Evolutionary conservation across 176 grass and related monocot genomes (phyloP), one percentile per base, ranked within the genome.

Genomic region (sorghum (Sorghum bicolor)): DNA sequence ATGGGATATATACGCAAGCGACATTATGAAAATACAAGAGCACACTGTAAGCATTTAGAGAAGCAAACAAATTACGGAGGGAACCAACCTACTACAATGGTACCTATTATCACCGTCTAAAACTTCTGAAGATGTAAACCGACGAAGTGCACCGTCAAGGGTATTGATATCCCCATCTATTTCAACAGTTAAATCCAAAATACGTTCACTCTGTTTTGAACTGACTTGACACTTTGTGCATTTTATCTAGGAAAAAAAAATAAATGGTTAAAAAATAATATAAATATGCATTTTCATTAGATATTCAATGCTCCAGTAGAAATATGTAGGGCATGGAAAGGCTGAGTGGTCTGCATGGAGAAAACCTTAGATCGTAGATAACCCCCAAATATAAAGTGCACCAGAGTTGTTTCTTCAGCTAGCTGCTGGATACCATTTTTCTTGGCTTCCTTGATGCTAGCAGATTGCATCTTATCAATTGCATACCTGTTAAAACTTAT

Each of bases 61-160:
- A 68, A 64, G 70, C 50, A 53, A 76, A 77, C 30, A 84, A 76
- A 33, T 15, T 63, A 44, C 84, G 22, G 57, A 60, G 57, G 57
- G 57, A 1, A 86, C 85, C 10, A 81, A 98, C 96, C 89, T 98
- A 84, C 26, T 86, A 64, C 96, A 98, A 36, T 92, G 75, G 70
- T 98, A 98, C 71, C 85, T 98, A 80, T 98, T 93, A 40, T 92
- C 85, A 64, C 96, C 96, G 72, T 95, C 96, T 81, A 98, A 88
- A 87, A 93, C 2, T 86, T 98, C 96, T 70, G 79, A 47, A 92
- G 87, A 91, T 37, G 96, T 98, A 73, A 98, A 98, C 77, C 88
- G 89, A n/a, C 10, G 57, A 70, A 98, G 92, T 80, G 93, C 96
- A 79, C 91, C 87, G 77, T 98, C 91, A 83, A 98, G 85, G 77